Evolutionary conservation across 148 eudicot species (phyloP).

Genomic region (Dianthus caryophyllus): DNA sequence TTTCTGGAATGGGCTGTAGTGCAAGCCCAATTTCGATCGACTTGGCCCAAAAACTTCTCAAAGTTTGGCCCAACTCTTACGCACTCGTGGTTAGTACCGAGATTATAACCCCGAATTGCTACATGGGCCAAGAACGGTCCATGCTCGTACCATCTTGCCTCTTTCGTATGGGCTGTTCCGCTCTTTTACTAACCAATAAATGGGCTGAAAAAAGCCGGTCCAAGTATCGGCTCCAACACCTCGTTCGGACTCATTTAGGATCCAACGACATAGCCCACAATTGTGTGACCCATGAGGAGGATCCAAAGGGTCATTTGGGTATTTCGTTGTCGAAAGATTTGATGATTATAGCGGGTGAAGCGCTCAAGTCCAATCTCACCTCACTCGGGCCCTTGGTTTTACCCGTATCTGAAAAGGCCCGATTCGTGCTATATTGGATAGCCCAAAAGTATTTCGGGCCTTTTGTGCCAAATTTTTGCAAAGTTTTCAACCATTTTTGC

Average conservation of each 20-base stretch:
- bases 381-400: conserved; percentile 29
- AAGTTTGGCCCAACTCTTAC: conserved; percentile 26
- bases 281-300: conserved; percentile 34
- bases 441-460: conserved; percentile 29
- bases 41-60: conserved; percentile 28
- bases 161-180: conserved; percentile 38
- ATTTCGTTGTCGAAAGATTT: conserved; percentile 38
- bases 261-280: conserved; percentile 19
- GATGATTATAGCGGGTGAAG: conserved; percentile 37
- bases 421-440: conserved; percentile 20
- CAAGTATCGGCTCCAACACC: conserved; percentile 31
- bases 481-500: conserved; percentile 36
- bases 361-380: conserved; percentile 35
- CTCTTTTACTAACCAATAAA: conserved; percentile 34
- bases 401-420: conserved; percentile 34
- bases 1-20: conserved; percentile 57
- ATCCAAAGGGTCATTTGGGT: conserved; percentile 30
- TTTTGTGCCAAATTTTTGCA: conserved; percentile 31
- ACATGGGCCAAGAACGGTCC: conserved; percentile 30
- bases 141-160: conserved; percentile 35
- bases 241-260: conserved; percentile 34
- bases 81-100: conserved; percentile 36
- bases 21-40: conserved; percentile 40
- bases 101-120: conserved; percentile 29
- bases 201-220: conserved; percentile 25